Percentiles rank a stretch among this genome's conserved stretches.
Conservation (phyloP, 2,329 filamentous ascomycete genomes). For the Verticillium nubilum region DNA sequence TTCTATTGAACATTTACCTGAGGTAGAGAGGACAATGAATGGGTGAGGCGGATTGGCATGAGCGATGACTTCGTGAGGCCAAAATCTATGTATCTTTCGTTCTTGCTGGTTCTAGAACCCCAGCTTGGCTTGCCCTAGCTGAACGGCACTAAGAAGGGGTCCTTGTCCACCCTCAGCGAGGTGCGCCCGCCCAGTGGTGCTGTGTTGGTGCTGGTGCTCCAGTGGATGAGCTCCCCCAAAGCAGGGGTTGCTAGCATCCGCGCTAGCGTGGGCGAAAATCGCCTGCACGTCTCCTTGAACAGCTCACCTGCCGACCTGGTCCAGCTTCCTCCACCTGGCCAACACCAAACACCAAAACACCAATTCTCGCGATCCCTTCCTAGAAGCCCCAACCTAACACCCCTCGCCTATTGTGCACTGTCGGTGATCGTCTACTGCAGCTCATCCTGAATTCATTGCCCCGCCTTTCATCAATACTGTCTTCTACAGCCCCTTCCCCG, state of each 20-base stretch:
- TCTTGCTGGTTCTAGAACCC: slow-evolving; percentile 12
- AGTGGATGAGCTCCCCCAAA: not conserved
- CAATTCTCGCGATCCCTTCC: not conserved
- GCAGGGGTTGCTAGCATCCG: not conserved
- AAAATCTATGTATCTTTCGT: slow-evolving; percentile 9
- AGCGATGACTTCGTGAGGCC: not conserved
- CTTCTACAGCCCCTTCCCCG: not conserved
- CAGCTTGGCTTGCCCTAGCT: not conserved
- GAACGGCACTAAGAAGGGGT: not conserved
- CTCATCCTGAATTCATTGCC: not conserved
- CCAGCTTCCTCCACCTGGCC: not conserved
- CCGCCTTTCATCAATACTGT: not conserved
- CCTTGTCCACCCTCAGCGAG: not conserved
- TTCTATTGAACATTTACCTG: too few relatives aligned
- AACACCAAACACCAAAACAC: not conserved
- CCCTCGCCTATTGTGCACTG: not conserved
- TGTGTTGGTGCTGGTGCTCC: not conserved
- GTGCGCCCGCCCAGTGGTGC: not conserved
- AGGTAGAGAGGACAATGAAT: not conserved
- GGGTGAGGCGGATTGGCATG: not conserved
- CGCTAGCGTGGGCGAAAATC: not conserved
- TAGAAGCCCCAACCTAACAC: not conserved
- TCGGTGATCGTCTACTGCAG: not conserved
- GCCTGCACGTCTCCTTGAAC: not conserved
- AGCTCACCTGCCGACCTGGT: not conserved